Conservation (phyloP, 768 basidiomycete species). For the Boletus reticuloceps region DNA sequence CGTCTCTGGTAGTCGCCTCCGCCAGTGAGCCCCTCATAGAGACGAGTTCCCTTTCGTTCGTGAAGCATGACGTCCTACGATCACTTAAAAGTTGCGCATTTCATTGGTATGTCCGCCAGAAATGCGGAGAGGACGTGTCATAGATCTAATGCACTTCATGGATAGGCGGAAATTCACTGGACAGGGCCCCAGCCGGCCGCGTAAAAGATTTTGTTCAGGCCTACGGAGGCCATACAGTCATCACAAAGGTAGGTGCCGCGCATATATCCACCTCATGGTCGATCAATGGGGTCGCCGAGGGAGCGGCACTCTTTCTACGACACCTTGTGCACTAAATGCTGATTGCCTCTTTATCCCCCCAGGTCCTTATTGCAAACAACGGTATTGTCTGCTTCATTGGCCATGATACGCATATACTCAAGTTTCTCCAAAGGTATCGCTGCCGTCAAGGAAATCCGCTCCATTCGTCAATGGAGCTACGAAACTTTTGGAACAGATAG, state of each 20-base stretch:
- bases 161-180: constrained; percentile 91
- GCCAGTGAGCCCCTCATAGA: constrained; percentile 6
- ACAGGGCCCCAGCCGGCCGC: constrained; percentile 73
- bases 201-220: constrained; percentile 89
- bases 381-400: constrained; percentile 44
- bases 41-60: constrained; percentile 5
- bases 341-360: background rate
- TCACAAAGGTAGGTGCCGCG: constrained; percentile 77
- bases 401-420: constrained; percentile 21
- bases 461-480: constrained; percentile 99
- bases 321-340: background rate
- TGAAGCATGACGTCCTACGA: constrained; percentile 41
- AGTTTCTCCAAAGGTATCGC: constrained; percentile 72
- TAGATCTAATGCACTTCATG: constrained; percentile 6
- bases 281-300: constrained; percentile 1
- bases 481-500: constrained; percentile 97
- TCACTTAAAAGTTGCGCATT: constrained; percentile 60
- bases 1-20: constrained; percentile 3
- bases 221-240: constrained; percentile 95
- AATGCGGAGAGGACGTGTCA: background rate
- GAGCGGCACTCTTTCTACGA: background rate
- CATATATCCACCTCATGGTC: constrained; percentile 15
- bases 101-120: constrained; percentile 47
- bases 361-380: constrained; percentile 99
- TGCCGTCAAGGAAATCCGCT: constrained; percentile 98